Evolutionary conservation across 768 basidiomycete species (phyloP), one percentile per base, ranked within the genome.

Genomic region (Dacryopinax spathularia): DNA sequence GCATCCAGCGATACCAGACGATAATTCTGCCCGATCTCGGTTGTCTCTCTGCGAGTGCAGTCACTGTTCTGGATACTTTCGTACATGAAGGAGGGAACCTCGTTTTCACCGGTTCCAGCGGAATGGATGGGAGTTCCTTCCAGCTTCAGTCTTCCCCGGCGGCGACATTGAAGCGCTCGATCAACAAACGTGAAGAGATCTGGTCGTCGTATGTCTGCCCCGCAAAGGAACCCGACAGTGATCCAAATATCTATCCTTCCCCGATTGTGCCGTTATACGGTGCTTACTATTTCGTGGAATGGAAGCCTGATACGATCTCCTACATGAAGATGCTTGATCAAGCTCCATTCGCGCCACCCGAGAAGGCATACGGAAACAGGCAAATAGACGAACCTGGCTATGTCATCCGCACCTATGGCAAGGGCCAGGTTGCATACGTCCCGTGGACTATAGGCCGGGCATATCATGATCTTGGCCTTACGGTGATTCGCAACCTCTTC

Each of bases 21-120:
- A 56, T 56, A 22, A 56, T 56, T 20, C 48, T 56, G 3, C 48
- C 48, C 48, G 48, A 56, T 20, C 48, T 56, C 48, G 48, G 48
- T 13, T 27, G 31, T 9, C 48, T 56, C 6, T 56, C 48, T 29
- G 13, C 25, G 31, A 31, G 18, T 18, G 29, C 48, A 2, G 48
- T 56, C 13, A 27, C 48, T 9, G 48, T 56, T 10, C 29, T 56
- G 6, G 48, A 56, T 29, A 29, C 25, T 15, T 56, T 56, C 9
- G 48, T 56, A 3, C 15, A 56, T 6, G 31, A 56, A 22, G 48
- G 48, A 22, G 9, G 29, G 15, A 56, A 56, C 29, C 3, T 56
- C 48, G 18, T 56, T 29, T 29, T 56, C 5, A 56, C 48, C 7
- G 48, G 48, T 13, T 25, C 48, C 13, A 56, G 48, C 18, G 48